A percentile compares a stretch with the other conserved stretches of the same genome.
Evolutionary conservation across 1,284 basidiomycete species (phyloP).

Genomic region (Fomes fomentarius): DNA sequence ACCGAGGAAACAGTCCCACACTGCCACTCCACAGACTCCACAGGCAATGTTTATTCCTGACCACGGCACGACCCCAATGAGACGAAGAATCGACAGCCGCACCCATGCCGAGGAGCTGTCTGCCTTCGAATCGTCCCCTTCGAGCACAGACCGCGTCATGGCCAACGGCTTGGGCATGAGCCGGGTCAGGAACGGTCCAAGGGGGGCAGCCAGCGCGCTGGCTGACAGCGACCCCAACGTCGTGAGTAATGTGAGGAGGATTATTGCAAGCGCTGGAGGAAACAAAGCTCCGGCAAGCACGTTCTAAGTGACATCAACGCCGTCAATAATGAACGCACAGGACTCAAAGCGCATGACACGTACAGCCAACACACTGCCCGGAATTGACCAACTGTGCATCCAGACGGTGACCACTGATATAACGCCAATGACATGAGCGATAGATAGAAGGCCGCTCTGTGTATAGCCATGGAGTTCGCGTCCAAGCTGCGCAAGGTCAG

Average conservation of each 20-base stretch:
- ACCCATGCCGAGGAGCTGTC: slow-evolving; percentile 76
- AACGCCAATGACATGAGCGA: slow-evolving; percentile 78
- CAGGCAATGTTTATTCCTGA: slow-evolving; percentile 94
- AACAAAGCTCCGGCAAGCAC: slow-evolving; percentile 88
- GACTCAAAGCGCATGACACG: slow-evolving; percentile 29
- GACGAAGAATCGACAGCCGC: slow-evolving; percentile 80
- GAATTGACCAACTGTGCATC: slow-evolving; percentile 96
- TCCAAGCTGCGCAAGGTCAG: slow-evolving; percentile 75
- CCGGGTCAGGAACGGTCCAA: slow-evolving; percentile 80
- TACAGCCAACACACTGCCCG: slow-evolving; percentile 89
- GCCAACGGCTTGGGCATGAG: slow-evolving; percentile 84
- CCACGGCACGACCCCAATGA: slow-evolving; percentile 92
- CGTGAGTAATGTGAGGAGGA: slow-evolving; percentile 81
- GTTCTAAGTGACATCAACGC: slow-evolving; percentile 56
- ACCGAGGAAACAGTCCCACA: slow-evolving; percentile 77
- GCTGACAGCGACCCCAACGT: slow-evolving; percentile 84
- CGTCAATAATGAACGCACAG: slow-evolving; percentile 18
- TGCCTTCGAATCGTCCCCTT: slow-evolving; percentile 49
- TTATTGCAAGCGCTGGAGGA: slow-evolving; percentile 77
- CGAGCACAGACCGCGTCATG: slow-evolving; percentile 73
- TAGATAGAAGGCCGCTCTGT: slow-evolving; percentile 62
- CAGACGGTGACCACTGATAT: slow-evolving; percentile 85
- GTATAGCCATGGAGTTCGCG: slow-evolving; percentile 77
- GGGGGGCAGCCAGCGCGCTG: slow-evolving; percentile 77
- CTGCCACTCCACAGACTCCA: slow-evolving; percentile 82